Base-by-base conservation (phyloP, 306 rosid genomes). In the Quercus alba region DNA sequence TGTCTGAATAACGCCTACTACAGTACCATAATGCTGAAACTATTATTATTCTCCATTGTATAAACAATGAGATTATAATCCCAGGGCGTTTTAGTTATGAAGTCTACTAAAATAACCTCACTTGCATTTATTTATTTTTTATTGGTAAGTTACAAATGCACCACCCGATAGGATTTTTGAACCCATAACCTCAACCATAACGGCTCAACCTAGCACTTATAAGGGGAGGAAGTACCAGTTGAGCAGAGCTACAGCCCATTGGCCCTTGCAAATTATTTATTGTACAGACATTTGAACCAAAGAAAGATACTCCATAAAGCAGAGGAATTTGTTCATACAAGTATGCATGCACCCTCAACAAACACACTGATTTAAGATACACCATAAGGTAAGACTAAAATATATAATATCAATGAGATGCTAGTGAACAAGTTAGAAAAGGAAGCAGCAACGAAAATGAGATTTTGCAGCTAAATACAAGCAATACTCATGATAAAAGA, bases 51-150 rank as follows among this genome's bases (percentile, higher is more conserved):
- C 33, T 61, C 13, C 68, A 61, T 61, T 26, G 18, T 25, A 61
- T 61, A 28, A 25, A 26, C 68, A 23, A 61, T 23, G 19, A 23
- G 35, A 61, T 68, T 20, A 74, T 52, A 20, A 75, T 52, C 23
- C 71, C 38, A 64, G 63, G 72, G 76, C n/a, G 58, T 66, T 62
- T 26, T 68, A 72, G 56, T 70, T 77, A 56, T 35, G 52, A 76
- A 38, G 51, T 25, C 64, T 52, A 72, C 57, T 11, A 41, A 8
- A 41, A 51, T 54, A 73, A 59, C 66, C 73, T 51, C 23, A 80
- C 64, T 72, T 25, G 21, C n/a, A 51, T 5, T 56, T 33, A 18
- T 56, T 78, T 71, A 9, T 41, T 8, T 38, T 41, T 41, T 41
- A 41, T 41, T 41, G 46, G 46, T 41, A 8, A 41, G 46, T 41